Base-by-base conservation (phyloP, 208 protist genomes). In the Phytomonas sp. region DNA sequence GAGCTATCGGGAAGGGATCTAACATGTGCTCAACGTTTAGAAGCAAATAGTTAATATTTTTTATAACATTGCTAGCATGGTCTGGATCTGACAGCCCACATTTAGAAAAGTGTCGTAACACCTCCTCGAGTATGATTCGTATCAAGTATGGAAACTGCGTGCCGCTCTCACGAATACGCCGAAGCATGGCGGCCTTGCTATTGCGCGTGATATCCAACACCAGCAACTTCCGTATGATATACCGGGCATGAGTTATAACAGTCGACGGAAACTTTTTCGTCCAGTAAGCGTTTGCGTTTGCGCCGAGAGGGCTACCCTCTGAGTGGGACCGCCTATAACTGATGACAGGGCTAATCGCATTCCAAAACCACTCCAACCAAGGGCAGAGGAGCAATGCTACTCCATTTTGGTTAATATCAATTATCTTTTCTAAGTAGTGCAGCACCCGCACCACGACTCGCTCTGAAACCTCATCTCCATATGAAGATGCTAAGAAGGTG, bases 341-440 rank as follows among this genome's bases (percentile, higher is more conserved):
- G 6, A 92, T 62, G 37, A 92, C 78, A 6, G 76, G 73, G 29
- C 73, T 66, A 33, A 90, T 78, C 17, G 85, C 82, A n/a, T 29
- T 60, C 87, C 88, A 94, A 51, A 96, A 73, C 73, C 88, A 93
- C 13, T 76, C 76, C n/a, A 96, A 75, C 89, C 91, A 96, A 31
- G 79, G 77, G 62, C 82, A 81, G 33, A 68, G 72, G 33, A 92
- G 74, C 36, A 96, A 78, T 53, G 77, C 82, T 66, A 81, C 66
- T 11, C 72, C 87, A 76, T 91, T 93, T 53, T 75, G 71, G 28
- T 73, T 66, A 63, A 87, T 74, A 69, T 91, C 91, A 23, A 90
- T 75, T 63, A 96, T 78, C 74, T 90, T 92, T 68, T 93, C 86
- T 15, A 96, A 67, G 75, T 94, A 89, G 62, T 56, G 74, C 4